A percentile compares a stretch with the other conserved stretches of the same genome.
Conservation (phyloP, 2,329 filamentous ascomycete species). For the Atkinsonella texensis region DNA sequence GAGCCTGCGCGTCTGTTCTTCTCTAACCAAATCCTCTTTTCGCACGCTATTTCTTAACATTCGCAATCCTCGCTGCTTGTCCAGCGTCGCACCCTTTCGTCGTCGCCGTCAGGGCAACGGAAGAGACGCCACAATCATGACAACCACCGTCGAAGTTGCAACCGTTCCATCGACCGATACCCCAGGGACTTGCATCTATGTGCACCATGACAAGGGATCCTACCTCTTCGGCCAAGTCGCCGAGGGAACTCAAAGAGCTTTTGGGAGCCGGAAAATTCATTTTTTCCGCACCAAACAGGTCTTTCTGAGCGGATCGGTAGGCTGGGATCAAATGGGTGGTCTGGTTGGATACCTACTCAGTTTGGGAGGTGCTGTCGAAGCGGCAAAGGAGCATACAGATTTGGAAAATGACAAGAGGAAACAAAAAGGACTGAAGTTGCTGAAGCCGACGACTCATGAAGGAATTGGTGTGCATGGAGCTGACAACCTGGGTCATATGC, state of each 20-base stretch:
- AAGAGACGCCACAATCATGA: constrained; percentile 40
- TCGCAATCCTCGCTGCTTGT: background rate
- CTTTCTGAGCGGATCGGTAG: constrained; percentile 68
- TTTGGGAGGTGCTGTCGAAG: constrained; percentile 54
- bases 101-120: background rate
- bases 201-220: constrained; percentile 70
- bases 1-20: constrained; percentile 1
- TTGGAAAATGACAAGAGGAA: constrained; percentile 29
- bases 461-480: constrained; percentile 62
- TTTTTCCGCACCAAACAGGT: constrained; percentile 59
- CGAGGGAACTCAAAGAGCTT: constrained; percentile 75
- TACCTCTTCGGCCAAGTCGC: constrained; percentile 76
- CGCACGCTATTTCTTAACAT: background rate
- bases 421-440: constrained; percentile 23
- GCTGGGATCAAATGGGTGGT: constrained; percentile 70
- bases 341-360: constrained; percentile 78
- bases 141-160: constrained; percentile 60
- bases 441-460: constrained; percentile 13
- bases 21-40: background rate
- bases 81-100: background rate
- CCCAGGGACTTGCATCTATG: constrained; percentile 60
- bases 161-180: constrained; percentile 83
- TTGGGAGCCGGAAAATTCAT: constrained; percentile 53
- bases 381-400: constrained; percentile 28
- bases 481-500: constrained; percentile 63